These are phyloP conservation scores for Sideroxylon spinosum DNA, from an alignment of 179 eudicot species.

Conservation along the genomic window DNA sequence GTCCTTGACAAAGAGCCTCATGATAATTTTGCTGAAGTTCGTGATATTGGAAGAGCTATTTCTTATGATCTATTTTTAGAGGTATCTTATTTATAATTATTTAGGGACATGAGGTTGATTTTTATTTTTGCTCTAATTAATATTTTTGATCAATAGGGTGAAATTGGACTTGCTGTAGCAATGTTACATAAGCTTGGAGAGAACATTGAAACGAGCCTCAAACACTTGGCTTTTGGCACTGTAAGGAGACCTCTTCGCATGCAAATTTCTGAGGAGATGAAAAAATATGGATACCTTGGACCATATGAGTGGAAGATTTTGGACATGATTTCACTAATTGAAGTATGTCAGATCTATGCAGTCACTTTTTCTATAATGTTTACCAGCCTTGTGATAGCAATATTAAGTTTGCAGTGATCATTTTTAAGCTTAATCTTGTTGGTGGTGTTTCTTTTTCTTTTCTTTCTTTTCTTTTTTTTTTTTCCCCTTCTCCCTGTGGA, in stretches of 20 bases:
- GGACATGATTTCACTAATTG: conserved; percentile 72
- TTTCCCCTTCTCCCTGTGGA: background rate
- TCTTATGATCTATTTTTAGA: conserved; percentile 80
- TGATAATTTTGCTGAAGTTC: conserved; percentile 84
- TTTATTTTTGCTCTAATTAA: conserved; percentile 18
- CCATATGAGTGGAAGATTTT: conserved; percentile 67
- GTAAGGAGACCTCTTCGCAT: conserved; percentile 69
- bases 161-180: conserved; percentile 70
- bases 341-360: conserved; percentile 42
- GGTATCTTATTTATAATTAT: conserved; percentile 44
- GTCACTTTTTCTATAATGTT: conserved; percentile 6
- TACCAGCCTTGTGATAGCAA: conserved; percentile 14
- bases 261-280: conserved; percentile 67
- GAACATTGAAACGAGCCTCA: conserved; percentile 75
- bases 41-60: conserved; percentile 83
- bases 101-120: conserved; percentile 11
- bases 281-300: conserved; percentile 62
- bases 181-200: conserved; percentile 95
- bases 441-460: background rate
- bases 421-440: conserved; percentile 29
- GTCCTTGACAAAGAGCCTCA: conserved; percentile 48
- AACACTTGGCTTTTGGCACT: conserved; percentile 81
- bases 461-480: too few relatives aligned
- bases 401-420: conserved; percentile 9
- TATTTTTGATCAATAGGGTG: conserved; percentile 59